A percentile compares a stretch with the other conserved stretches of the same genome.
Evolutionary conservation across 176 grass and related monocot genomes (phyloP).

Genomic region (Neostapfia colusana): DNA sequence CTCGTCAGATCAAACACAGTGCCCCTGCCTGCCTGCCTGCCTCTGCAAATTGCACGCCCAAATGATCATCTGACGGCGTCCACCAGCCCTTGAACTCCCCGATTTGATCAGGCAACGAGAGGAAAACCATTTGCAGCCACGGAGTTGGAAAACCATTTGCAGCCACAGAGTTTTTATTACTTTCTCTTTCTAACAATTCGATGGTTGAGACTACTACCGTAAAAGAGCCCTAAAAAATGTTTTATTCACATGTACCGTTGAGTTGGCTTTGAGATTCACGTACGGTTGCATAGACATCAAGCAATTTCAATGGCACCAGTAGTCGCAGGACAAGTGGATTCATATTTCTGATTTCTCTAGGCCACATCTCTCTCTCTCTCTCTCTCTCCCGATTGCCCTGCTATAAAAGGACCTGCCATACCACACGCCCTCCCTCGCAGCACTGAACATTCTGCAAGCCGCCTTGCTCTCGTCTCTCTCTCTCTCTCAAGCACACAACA

Average conservation of each 20-base stretch:
- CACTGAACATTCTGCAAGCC: slow-evolving; percentile 29
- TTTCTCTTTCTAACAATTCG: no score
- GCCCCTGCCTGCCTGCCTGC: neutral
- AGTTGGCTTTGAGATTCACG: no score
- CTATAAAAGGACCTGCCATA: slow-evolving; percentile 45
- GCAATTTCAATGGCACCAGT: neutral
- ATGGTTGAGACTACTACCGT: no score
- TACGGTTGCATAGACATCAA: neutral
- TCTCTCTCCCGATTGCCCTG: neutral
- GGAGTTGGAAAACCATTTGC: slow-evolving; percentile 22
- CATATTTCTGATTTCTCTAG: neutral
- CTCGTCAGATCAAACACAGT: slow-evolving; percentile 20
- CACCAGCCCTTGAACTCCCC: slow-evolving; percentile 27
- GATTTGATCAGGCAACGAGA: slow-evolving; percentile 33
- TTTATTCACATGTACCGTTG: no score
- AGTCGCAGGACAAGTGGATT: neutral
- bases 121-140: slow-evolving; percentile 29
- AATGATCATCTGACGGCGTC: slow-evolving; percentile 16
- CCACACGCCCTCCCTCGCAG: slow-evolving; percentile 12
- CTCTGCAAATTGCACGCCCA: slow-evolving; percentile 43
- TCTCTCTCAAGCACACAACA: neutral
- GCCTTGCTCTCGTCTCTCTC: neutral
- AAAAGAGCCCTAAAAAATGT: no score
- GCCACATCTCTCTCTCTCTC: neutral
- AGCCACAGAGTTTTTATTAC: no score